Conservation (phyloP, 805 yeast species). For the Cyberlindnera mississippiensis region DNA sequence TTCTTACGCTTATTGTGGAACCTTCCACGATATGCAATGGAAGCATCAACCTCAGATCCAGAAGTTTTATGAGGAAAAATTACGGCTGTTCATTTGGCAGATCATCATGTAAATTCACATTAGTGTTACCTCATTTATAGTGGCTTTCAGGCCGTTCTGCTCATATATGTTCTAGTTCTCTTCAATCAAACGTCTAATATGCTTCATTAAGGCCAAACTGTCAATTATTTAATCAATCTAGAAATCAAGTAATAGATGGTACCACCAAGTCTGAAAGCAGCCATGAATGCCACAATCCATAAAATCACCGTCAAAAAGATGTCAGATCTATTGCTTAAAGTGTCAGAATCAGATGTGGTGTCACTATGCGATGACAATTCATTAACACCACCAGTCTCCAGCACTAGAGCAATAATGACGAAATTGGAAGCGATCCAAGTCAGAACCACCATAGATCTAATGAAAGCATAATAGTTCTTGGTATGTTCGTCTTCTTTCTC, state of each 20-base stretch:
- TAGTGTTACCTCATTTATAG: too few relatives aligned
- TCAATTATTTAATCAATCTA: conserved; percentile 29
- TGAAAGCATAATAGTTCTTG: conserved; percentile 82
- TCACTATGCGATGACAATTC: conserved; percentile 26
- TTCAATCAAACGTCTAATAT: too few relatives aligned
- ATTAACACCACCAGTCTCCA: conserved; percentile 77
- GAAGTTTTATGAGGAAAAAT: too few relatives aligned
- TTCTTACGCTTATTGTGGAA: too few relatives aligned
- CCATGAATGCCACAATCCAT: conserved; percentile 92
- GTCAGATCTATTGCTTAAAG: conserved; percentile 39
- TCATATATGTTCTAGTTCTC: too few relatives aligned
- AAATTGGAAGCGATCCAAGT: conserved; percentile 88
- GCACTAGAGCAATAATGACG: conserved; percentile 74
- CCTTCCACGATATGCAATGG: too few relatives aligned
- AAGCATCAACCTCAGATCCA: too few relatives aligned
- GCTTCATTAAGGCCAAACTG: background rate
- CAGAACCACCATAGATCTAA: conserved; percentile 84
- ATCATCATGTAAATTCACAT: too few relatives aligned
- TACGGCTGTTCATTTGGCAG: too few relatives aligned
- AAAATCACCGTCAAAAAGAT: conserved; percentile 77
- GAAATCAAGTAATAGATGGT: conserved; percentile 53
- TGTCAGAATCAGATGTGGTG: conserved; percentile 6
- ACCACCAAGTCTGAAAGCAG: conserved; percentile 78
- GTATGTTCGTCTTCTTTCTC: conserved; percentile 48
- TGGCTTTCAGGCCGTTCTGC: too few relatives aligned